Percentiles rank a stretch among this genome's conserved stretches.
phyloP scores from a whole-genome alignment of 805 yeast genomes.

The Metschnikowia gelsemii region DNA sequence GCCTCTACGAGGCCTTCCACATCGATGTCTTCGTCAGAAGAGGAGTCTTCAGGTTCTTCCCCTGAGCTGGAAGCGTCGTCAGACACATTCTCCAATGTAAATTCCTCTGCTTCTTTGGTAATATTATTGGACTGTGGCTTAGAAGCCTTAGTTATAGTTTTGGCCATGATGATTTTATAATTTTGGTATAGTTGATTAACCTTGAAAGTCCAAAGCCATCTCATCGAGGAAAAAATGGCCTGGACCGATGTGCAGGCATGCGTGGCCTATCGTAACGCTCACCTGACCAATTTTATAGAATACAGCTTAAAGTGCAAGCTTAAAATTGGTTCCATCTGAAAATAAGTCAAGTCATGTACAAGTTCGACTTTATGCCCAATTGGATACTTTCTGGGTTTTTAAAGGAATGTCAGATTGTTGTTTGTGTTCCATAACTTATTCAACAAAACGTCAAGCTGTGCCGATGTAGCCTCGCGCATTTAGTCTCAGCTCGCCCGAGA shows the following conservation, averaged over 20 bases:
- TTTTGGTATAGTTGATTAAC: background rate
- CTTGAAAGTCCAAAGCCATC: conserved; percentile 7
- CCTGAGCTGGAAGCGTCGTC: conserved; percentile 12
- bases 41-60: conserved; percentile 14
- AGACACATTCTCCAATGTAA: conserved; percentile 7
- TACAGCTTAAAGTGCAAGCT: no score
- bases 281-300: no score
- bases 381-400: no score
- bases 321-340: no score
- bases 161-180: conserved; percentile 28
- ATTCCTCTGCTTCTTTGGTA: conserved; percentile 1
- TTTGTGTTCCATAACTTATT: no score
- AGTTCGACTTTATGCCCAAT: no score
- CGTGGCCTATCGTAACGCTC: no score
- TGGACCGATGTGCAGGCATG: conserved; percentile 13
- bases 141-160: conserved; percentile 20
- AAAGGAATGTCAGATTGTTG: no score
- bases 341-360: no score
- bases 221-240: conserved; percentile 17
- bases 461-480: background rate
- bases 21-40: conserved; percentile 18
- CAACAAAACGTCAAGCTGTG: no score
- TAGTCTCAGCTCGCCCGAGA: background rate
- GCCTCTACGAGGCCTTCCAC: conserved; percentile 15
- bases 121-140: conserved; percentile 13